Conservation (phyloP, 2,329 filamentous ascomycete genomes). For the Fusarium ambrosium region DNA sequence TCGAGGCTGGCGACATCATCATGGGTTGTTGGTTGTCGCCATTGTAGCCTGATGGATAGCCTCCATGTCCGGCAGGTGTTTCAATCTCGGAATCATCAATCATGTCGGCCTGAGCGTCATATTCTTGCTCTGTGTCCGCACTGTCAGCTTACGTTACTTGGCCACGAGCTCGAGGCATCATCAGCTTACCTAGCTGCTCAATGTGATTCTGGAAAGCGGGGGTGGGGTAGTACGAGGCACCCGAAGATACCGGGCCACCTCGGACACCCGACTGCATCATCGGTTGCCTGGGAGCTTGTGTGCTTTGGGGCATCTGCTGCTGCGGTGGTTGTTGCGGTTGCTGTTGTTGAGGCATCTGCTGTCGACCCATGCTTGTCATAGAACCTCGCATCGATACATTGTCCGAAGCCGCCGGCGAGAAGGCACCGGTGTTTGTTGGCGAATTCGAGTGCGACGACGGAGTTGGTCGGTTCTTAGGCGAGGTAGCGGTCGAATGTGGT, state of each 20-base stretch:
- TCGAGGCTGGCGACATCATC: slow-evolving; percentile 58
- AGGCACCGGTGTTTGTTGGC: slow-evolving; percentile 63
- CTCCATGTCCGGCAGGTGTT: slow-evolving; percentile 73
- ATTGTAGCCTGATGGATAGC: slow-evolving; percentile 72
- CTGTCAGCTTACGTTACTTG: slow-evolving; percentile 74
- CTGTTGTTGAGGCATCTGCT: slow-evolving; percentile 50
- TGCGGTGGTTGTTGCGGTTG: slow-evolving; percentile 40
- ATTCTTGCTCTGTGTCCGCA: slow-evolving; percentile 90
- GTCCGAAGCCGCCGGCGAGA: slow-evolving; percentile 62
- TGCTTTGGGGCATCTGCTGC: slow-evolving; percentile 43
- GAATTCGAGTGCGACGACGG: slow-evolving; percentile 81
- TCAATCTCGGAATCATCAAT: slow-evolving; percentile 85
- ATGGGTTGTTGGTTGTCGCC: slow-evolving; percentile 58
- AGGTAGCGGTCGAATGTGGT: slow-evolving; percentile 69
- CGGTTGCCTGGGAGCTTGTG: slow-evolving; percentile 47
- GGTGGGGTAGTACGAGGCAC: slow-evolving; percentile 79
- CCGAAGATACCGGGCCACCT: slow-evolving; percentile 55
- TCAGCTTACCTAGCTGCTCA: slow-evolving; percentile 91
- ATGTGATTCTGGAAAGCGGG: slow-evolving; percentile 91
- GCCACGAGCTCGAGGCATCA: slow-evolving; percentile 61
- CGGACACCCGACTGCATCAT: slow-evolving; percentile 55
- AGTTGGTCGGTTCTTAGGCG: slow-evolving; percentile 82
- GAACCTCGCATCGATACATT: slow-evolving; percentile 61
- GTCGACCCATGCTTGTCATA: slow-evolving; percentile 50
- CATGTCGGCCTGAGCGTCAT: slow-evolving; percentile 90